Percentiles rank a stretch among this genome's conserved stretches.
Conservation (phyloP, 805 yeast genomes). For the Ogataea ramenticola region DNA sequence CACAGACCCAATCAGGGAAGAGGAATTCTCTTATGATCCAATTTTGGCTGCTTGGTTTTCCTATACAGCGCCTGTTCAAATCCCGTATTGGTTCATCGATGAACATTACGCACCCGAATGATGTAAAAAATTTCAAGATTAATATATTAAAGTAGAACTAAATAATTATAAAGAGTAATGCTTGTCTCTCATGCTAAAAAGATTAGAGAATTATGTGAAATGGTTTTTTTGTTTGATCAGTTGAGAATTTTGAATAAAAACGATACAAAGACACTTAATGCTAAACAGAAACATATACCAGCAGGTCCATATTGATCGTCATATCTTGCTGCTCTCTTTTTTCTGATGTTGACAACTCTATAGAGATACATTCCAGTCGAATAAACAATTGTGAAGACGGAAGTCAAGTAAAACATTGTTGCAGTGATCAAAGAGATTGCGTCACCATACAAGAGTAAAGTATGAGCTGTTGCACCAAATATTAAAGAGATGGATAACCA, state of each 20-base stretch:
- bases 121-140: no score
- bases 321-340: slow-evolving; percentile 74
- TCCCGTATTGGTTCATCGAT: background rate
- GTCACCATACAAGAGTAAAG: slow-evolving; percentile 80
- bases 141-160: no score
- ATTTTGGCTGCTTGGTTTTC: no score
- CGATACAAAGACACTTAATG: slow-evolving; percentile 57
- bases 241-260: slow-evolving; percentile 46
- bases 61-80: no score
- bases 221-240: no score
- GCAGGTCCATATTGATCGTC: slow-evolving; percentile 88
- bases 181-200: no score
- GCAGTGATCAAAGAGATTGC: slow-evolving; percentile 71
- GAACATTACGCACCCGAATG: background rate
- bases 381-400: slow-evolving; percentile 66
- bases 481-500: slow-evolving; percentile 92
- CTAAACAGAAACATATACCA: slow-evolving; percentile 67
- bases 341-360: slow-evolving; percentile 78
- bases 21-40: background rate
- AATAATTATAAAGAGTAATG: no score
- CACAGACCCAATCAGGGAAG: background rate
- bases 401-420: slow-evolving; percentile 77
- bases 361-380: slow-evolving; percentile 68
- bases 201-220: no score
- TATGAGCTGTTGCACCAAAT: slow-evolving; percentile 82